These are phyloP conservation scores for Arbutus unedo DNA, from an alignment of 148 eudicot species.

Conservation along the genomic window DNA sequence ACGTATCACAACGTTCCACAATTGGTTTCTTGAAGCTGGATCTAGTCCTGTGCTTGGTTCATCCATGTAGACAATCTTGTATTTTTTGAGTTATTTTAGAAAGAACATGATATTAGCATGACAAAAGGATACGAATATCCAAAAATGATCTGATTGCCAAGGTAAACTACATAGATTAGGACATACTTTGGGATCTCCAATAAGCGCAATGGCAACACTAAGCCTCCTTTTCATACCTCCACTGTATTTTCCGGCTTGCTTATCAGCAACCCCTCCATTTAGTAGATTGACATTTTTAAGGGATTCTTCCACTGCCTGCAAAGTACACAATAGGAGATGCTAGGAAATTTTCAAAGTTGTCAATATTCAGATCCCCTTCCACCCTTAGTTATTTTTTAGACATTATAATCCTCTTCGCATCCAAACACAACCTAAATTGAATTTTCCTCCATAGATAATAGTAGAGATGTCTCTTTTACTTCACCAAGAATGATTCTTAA, in stretches of 20 bases:
- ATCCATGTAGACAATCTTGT: constrained; percentile 91
- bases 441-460: neutral
- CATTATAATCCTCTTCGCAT: neutral
- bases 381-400: neutral
- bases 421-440: neutral
- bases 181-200: constrained; percentile 89
- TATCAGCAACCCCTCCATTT: constrained; percentile 83
- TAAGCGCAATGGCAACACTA: constrained; percentile 89
- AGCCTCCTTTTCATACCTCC: constrained; percentile 99
- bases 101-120: neutral
- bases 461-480: neutral
- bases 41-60: constrained; percentile 95
- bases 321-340: neutral
- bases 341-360: too few species aligned
- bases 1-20: constrained; percentile 83
- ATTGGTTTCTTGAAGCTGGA: constrained; percentile 85
- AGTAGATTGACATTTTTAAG: constrained; percentile 67
- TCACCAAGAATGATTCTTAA: neutral
- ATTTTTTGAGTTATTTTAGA: neutral
- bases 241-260: constrained; percentile 73
- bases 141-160: neutral
- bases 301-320: constrained; percentile 89
- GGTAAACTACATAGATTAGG: neutral
- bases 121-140: neutral
- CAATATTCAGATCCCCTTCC: neutral